Evolutionary conservation across 169 alveolate genomes (phyloP).

Genomic region (Plasmodium chabaudi): DNA sequence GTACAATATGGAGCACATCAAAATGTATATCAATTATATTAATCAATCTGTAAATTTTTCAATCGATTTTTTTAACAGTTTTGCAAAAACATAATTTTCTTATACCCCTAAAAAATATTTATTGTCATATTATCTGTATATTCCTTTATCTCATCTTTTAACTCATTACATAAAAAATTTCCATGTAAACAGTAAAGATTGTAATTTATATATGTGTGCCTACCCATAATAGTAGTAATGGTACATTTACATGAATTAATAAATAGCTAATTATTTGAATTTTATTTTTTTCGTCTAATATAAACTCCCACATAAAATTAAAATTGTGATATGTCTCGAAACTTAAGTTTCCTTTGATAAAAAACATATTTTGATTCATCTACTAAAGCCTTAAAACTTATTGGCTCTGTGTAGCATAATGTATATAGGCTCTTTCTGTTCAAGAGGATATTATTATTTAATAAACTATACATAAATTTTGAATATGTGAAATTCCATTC

Average conservation of each 20-base stretch:
- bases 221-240: too few species aligned
- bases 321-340: conserved; percentile 77
- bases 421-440: conserved; percentile 81
- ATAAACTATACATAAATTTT: conserved; percentile 80
- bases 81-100: not conserved
- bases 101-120: conserved; percentile 7
- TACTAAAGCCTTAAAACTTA: conserved; percentile 82
- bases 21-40: conserved; percentile 38
- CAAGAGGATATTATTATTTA: conserved; percentile 78
- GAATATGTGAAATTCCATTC: conserved; percentile 86
- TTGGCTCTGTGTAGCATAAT: conserved; percentile 84
- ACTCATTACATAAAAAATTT: too few species aligned
- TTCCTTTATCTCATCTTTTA: too few species aligned
- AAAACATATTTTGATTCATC: conserved; percentile 84
- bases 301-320: not conserved
- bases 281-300: too few species aligned
- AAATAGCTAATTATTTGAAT: too few species aligned
- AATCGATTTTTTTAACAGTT: conserved; percentile 35
- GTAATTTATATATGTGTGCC: too few species aligned
- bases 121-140: too few species aligned
- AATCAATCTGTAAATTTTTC: conserved; percentile 47
- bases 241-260: too few species aligned
- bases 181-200: too few species aligned
- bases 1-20: conserved; percentile 43
- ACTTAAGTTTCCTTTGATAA: conserved; percentile 75